Evolutionary conservation across 345 rosid species (phyloP).

Genomic region (Aethionema arabicum): DNA sequence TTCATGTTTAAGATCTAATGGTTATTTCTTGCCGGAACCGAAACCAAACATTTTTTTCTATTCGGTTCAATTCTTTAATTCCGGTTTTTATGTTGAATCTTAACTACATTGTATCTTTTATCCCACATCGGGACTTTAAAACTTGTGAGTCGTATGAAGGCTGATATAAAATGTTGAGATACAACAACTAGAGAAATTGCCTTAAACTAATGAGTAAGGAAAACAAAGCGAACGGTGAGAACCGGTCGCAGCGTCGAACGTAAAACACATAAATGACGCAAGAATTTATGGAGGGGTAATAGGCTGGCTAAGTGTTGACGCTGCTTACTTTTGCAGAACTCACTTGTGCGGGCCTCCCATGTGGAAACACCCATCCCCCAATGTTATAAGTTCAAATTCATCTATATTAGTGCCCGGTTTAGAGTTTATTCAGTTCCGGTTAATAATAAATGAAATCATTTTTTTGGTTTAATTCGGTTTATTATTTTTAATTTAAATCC

Average conservation of each 20-base stretch:
- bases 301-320: conserved; percentile 83
- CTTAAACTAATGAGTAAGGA: conserved; percentile 99
- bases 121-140: conserved; percentile 31
- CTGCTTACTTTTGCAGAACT: conserved; percentile 91
- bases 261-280: conserved; percentile 43
- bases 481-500: too few species aligned
- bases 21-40: too few species aligned
- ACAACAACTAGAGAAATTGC: fast-evolving
- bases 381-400: not conserved
- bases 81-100: too few species aligned
- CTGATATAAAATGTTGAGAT: not conserved
- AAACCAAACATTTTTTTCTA: too few species aligned
- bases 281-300: conserved; percentile 78
- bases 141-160: fast-evolving
- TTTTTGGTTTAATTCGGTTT: too few species aligned
- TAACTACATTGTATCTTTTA: not conserved
- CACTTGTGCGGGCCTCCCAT: conserved; percentile 85
- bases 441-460: too few species aligned
- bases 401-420: too few species aligned
- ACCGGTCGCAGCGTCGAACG: conserved; percentile 55
- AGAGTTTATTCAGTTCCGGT: too few species aligned
- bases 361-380: conserved; percentile 22
- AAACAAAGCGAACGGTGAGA: conserved; percentile 86
- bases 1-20: too few species aligned
- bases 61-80: too few species aligned